These are phyloP conservation scores for Lachancea kluyveri DNA, from an alignment of 805 yeast genomes.

Conservation along the genomic window DNA sequence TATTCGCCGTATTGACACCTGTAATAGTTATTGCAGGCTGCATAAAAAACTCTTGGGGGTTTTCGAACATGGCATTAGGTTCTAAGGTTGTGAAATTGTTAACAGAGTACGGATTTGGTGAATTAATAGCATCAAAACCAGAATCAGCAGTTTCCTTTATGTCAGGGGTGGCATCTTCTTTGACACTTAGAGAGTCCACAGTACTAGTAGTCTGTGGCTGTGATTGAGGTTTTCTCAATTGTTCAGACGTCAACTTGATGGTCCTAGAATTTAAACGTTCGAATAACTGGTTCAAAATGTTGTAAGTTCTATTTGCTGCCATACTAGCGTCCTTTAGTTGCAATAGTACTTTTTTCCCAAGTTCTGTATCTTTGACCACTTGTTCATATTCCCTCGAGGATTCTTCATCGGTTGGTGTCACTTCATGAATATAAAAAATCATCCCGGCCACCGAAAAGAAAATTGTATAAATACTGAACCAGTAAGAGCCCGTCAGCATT, in stretches of 20 bases:
- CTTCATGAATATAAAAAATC: constrained; percentile 70
- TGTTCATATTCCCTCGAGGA: constrained; percentile 45
- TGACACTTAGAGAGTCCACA: constrained; percentile 2
- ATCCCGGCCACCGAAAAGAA: constrained; percentile 87
- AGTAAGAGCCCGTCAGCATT: constrained; percentile 77
- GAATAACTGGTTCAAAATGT: constrained; percentile 70
- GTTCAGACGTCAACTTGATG: constrained; percentile 36
- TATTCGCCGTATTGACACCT: constrained; percentile 16
- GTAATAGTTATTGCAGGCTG: constrained; percentile 12
- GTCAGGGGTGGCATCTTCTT: constrained; percentile 1
- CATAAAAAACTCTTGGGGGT: constrained; percentile 1
- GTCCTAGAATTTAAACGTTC: constrained; percentile 73
- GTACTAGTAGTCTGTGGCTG: constrained; percentile 6
- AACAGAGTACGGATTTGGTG: constrained; percentile 4
- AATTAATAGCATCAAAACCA: constrained; percentile 15
- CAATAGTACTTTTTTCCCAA: constrained; percentile 70
- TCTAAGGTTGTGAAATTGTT: too few species aligned
- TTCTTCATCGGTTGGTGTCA: constrained; percentile 35
- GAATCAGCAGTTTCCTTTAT: constrained; percentile 22
- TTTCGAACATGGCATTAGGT: constrained; percentile 5
- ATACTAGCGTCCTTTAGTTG: constrained; percentile 64
- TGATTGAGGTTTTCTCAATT: constrained; percentile 9
- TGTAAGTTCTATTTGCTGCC: constrained; percentile 77
- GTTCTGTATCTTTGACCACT: constrained; percentile 72
- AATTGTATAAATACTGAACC: constrained; percentile 93